Evolutionary conservation across 345 rosid species (phyloP), one percentile per base, ranked within the genome.

Genomic region (Gossypium herbaceum): DNA sequence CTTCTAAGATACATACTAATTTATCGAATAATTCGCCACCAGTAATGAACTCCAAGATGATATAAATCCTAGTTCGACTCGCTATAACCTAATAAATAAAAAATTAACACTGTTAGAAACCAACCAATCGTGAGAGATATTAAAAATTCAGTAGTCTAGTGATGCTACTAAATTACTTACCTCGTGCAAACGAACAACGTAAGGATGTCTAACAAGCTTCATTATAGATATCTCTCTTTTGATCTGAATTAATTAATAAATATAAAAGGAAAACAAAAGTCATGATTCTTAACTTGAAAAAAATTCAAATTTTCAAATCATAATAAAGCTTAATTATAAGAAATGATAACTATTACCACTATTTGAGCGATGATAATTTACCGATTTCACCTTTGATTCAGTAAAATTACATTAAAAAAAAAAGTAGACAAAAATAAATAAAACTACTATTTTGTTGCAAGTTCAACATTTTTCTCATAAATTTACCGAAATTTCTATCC

Each of bases 1-100:
- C 71, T 64, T 72, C 75, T 25, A 76, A 79, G 75, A 74, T 69
- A 84, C 98, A 91, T 81, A 93, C 98, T 34, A 91, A 93, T 84
- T 92, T 93, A 86, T 95, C 99, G 60, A 95, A 95, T 87, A 95
- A 78, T 85, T 95, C 98, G 70, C 99, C 97, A 60, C 99, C 99
- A 0, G 98, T 92, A 78, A 95, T 92, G 85, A 85, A 94, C 90
- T 95, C 98, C 80, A 95, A 79, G 81, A 95, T 95, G 48, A 95
- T 95, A 76, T 95, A 92, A 75, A 95, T 92, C 88, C 91, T 95
- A 11, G 93, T 90, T 2, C 96, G 92, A 77, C 97, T 95, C 24
- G 99, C 98, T 71, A 95, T 61, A 72, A 95, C 97, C 98, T 94
- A 80, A 58, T 1, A 41, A 34, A 65, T 63, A 29, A 76, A 57